A percentile compares a stretch with the other conserved stretches of the same genome.
These are phyloP conservation scores for Hymenoscyphus occultus DNA, from an alignment of 2,329 filamentous ascomycete genomes.

Conservation along the genomic window DNA sequence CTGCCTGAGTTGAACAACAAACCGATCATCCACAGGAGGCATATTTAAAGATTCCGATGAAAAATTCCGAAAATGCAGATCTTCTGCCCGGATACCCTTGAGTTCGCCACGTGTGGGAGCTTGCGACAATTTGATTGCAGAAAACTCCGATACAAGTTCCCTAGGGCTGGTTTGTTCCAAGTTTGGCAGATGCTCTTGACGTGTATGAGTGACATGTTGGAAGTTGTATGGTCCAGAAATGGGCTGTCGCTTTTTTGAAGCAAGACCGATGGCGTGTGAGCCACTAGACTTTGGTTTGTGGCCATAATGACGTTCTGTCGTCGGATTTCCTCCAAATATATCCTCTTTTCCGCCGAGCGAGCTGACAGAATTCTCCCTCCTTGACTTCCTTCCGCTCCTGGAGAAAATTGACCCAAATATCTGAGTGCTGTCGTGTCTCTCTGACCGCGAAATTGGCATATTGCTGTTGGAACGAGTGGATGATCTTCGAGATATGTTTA, in stretches of 20 bases:
- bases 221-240: slow-evolving; percentile 67
- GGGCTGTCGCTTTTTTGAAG: slow-evolving; percentile 18
- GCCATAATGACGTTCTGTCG: slow-evolving; percentile 28
- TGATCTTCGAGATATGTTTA: slow-evolving; percentile 52
- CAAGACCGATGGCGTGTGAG: slow-evolving; percentile 6
- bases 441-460: slow-evolving; percentile 45
- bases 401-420: slow-evolving; percentile 58
- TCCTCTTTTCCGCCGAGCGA: slow-evolving; percentile 4
- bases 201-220: slow-evolving; percentile 60
- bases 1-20: slow-evolving; percentile 13
- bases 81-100: slow-evolving; percentile 41
- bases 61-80: slow-evolving; percentile 47
- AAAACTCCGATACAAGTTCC: slow-evolving; percentile 45
- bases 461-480: slow-evolving; percentile 56
- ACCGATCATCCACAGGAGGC: slow-evolving; percentile 19
- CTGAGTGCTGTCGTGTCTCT: slow-evolving; percentile 58
- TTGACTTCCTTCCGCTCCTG: slow-evolving; percentile 48
- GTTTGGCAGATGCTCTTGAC: slow-evolving; percentile 47
- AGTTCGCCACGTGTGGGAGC: slow-evolving; percentile 38
- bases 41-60: slow-evolving; percentile 44
- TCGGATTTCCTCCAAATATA: slow-evolving; percentile 20
- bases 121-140: slow-evolving; percentile 41
- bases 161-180: slow-evolving; percentile 42
- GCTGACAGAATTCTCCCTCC: slow-evolving; percentile 41
- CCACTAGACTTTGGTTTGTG: slow-evolving; percentile 9